Percentiles rank a stretch among this genome's conserved stretches.
Evolutionary conservation across 345 rosid genomes (phyloP).

Genomic region (Populus euphratica): DNA sequence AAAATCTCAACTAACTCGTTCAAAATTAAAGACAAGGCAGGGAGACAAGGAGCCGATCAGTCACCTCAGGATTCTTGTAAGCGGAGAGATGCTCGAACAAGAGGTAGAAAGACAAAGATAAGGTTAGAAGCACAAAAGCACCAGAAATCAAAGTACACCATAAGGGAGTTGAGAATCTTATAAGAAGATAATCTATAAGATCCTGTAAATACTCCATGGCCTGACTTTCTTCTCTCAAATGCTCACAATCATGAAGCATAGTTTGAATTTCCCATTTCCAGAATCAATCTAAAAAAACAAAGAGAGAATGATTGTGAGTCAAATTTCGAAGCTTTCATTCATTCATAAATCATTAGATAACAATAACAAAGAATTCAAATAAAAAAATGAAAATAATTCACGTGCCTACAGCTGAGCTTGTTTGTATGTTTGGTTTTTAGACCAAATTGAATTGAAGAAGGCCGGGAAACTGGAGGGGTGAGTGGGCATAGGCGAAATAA

Average conservation of each 20-base stretch:
- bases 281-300: neutral
- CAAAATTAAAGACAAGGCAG: neutral
- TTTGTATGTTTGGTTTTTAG: neutral
- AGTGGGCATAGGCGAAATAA: neutral
- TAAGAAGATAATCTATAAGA: neutral
- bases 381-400: neutral
- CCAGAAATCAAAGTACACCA: constrained; percentile 76
- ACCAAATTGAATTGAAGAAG: neutral
- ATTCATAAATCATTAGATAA: neutral
- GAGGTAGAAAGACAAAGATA: constrained; percentile 75
- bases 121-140: constrained; percentile 49
- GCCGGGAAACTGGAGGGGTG: neutral
- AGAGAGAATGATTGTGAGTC: neutral
- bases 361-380: neutral
- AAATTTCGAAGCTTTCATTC: neutral
- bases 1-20: neutral
- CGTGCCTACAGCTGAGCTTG: neutral
- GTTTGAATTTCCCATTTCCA: constrained; percentile 4
- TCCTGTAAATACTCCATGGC: constrained; percentile 18
- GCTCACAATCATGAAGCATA: constrained; percentile 8
- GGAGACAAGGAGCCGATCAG: neutral
- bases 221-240: neutral
- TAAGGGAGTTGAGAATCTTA: constrained; percentile 15
- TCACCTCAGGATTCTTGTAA: constrained; percentile 95
- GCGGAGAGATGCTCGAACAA: constrained; percentile 89